A percentile compares a stretch with the other conserved stretches of the same genome.
These are phyloP conservation scores for Coniochaeta ligniaria DNA, from an alignment of 2,329 filamentous ascomycete species.

Conservation along the genomic window DNA sequence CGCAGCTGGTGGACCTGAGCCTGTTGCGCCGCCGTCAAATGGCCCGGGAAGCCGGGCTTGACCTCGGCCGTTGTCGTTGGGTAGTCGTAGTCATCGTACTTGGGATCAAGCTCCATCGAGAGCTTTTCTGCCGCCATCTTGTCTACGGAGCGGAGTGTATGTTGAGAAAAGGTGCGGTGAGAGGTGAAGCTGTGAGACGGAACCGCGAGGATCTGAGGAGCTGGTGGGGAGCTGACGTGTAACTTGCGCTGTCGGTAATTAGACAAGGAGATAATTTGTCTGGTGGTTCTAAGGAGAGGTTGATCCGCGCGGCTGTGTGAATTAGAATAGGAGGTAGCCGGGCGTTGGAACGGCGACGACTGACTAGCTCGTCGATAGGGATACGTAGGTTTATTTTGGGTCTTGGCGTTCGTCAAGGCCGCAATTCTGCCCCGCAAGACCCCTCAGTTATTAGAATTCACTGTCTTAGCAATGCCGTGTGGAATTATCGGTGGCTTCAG, in stretches of 20 bases:
- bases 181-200: neutral
- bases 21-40: conserved; percentile 81
- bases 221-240: neutral
- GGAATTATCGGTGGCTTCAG: neutral
- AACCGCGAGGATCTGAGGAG: neutral
- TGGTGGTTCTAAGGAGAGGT: neutral
- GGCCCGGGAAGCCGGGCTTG: conserved; percentile 75
- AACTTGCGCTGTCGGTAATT: neutral
- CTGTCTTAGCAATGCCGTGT: neutral
- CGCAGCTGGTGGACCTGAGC: conserved; percentile 83
- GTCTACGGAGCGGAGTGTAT: conserved; percentile 2
- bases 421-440: neutral
- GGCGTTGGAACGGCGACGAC: neutral
- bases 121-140: conserved; percentile 16
- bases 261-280: neutral
- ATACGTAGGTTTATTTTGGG: neutral
- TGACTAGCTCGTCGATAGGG: neutral
- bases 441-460: neutral
- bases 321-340: neutral
- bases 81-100: conserved; percentile 95
- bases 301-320: neutral
- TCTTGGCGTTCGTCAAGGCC: neutral
- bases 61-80: conserved; percentile 67
- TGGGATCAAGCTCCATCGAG: conserved; percentile 63
- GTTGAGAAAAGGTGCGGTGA: neutral